These are phyloP conservation scores for Hemerocallis citrina DNA, from an alignment of 106 monocot genomes.

Conservation along the genomic window DNA sequence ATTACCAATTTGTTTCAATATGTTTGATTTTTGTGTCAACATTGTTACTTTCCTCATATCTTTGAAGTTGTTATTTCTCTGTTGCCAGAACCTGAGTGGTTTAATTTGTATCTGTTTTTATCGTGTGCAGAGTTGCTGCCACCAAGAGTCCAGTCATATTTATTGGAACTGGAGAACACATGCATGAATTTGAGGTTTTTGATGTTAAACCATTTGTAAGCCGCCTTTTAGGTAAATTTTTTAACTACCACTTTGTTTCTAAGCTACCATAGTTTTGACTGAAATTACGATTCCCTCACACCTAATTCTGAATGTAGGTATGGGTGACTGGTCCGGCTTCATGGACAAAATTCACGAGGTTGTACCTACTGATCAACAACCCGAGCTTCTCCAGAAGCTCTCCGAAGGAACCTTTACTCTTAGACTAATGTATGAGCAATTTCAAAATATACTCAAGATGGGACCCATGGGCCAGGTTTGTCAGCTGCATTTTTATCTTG, in stretches of 20 bases:
- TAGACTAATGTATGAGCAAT: slow-evolving; percentile 93
- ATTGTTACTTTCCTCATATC: too few relatives aligned
- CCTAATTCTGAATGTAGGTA: slow-evolving; percentile 28
- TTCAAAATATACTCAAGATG: slow-evolving; percentile 92
- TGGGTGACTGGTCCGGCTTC: slow-evolving; percentile 99
- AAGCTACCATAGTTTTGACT: neutral
- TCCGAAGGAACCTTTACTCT: slow-evolving; percentile 92
- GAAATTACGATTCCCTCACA: neutral
- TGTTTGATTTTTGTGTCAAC: neutral
- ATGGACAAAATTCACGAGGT: slow-evolving; percentile 99
- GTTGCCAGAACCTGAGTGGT: too few relatives aligned
- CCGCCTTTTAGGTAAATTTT: slow-evolving; percentile 74
- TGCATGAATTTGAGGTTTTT: slow-evolving; percentile 98
- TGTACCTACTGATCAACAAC: slow-evolving; percentile 95
- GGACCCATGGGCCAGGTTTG: slow-evolving; percentile 93
- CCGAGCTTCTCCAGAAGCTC: slow-evolving; percentile 91
- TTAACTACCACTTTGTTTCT: neutral
- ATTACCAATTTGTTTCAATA: neutral
- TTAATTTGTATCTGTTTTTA: neutral
- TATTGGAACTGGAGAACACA: slow-evolving; percentile 98
- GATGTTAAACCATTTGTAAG: slow-evolving; percentile 99
- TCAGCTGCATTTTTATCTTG: neutral
- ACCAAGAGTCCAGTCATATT: slow-evolving; percentile 99
- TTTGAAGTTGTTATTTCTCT: too few relatives aligned
- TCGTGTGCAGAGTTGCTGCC: slow-evolving; percentile 78